Conservation (phyloP, 2,329 filamentous ascomycete genomes). For the Pyrenochaeta sp. region DNA sequence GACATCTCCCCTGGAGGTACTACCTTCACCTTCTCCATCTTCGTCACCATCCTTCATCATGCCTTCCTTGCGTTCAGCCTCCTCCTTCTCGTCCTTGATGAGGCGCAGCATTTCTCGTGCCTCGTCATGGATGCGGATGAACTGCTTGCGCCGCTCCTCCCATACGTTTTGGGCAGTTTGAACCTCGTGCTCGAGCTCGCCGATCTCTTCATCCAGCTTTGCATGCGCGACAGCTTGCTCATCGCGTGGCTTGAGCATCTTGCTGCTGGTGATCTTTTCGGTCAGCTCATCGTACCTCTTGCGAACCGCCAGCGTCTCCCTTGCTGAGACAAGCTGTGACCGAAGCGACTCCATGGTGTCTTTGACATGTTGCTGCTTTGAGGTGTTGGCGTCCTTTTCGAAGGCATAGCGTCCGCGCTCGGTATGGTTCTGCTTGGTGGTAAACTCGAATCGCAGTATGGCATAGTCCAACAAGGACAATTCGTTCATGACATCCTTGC, state of each 20-base stretch:
- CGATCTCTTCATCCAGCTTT: constrained; percentile 88
- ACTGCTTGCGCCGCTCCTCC: constrained; percentile 84
- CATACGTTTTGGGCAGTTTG: constrained; percentile 82
- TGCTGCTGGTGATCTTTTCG: constrained; percentile 83
- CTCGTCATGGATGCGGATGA: constrained; percentile 87
- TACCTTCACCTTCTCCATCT: constrained; percentile 51
- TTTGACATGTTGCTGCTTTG: constrained; percentile 78
- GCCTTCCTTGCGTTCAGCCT: constrained; percentile 85
- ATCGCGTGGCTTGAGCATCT: constrained; percentile 79
- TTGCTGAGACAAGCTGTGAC: constrained; percentile 71
- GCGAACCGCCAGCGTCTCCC: constrained; percentile 74
- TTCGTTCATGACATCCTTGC: constrained; percentile 84
- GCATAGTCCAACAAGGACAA: constrained; percentile 87
- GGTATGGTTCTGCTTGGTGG: constrained; percentile 79
- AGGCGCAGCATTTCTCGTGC: constrained; percentile 83
- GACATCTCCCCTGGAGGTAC: constrained; percentile 42
- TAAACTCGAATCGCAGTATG: constrained; percentile 86
- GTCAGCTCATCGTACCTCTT: constrained; percentile 89
- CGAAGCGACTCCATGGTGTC: constrained; percentile 76
- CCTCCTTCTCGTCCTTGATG: constrained; percentile 94
- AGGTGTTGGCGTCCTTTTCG: constrained; percentile 80
- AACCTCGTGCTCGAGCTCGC: constrained; percentile 84
- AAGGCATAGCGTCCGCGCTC: constrained; percentile 84
- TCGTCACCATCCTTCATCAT: constrained; percentile 54
- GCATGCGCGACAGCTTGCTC: constrained; percentile 80